These are phyloP conservation scores for Geum urbanum DNA, from an alignment of 306 rosid genomes.

Conservation along the genomic window DNA sequence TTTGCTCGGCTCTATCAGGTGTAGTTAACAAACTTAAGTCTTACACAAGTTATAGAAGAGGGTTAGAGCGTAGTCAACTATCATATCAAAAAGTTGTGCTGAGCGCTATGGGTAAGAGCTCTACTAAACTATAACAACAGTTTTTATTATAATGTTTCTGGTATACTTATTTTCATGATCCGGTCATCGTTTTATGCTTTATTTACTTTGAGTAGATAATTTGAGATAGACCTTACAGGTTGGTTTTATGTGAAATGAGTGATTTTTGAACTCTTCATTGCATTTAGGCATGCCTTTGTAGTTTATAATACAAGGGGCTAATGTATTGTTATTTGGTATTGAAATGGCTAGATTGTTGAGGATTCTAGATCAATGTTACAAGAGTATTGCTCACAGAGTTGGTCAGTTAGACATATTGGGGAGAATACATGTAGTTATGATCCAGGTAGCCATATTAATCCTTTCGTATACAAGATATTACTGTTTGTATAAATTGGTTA, in stretches of 20 bases:
- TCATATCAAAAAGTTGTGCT: conserved; percentile 94
- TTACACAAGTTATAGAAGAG: too few relatives aligned
- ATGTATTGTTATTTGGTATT: conserved; percentile 15
- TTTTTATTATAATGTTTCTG: conserved; percentile 1
- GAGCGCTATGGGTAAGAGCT: conserved; percentile 87
- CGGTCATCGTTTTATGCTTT: neutral
- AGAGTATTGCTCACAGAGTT: conserved; percentile 94
- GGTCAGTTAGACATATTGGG: conserved; percentile 98
- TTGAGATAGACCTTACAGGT: neutral
- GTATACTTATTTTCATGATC: neutral
- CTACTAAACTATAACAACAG: conserved; percentile 10
- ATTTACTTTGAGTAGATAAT: neutral
- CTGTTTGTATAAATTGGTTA: neutral
- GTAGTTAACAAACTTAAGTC: too few relatives aligned
- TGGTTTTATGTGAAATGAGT: neutral
- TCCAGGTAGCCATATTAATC: conserved; percentile 49
- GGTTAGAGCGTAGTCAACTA: conserved; percentile 98
- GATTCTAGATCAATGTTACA: conserved; percentile 89
- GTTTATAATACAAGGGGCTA: conserved; percentile 11
- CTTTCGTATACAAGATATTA: neutral
- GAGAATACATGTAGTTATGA: conserved; percentile 90
- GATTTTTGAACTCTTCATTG: neutral
- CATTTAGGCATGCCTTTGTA: conserved; percentile 8
- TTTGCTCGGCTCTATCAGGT: too few relatives aligned
- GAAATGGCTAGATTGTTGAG: conserved; percentile 70